Percentiles rank a stretch among this genome's conserved stretches.
These are phyloP conservation scores for Porpolomopsis calyptriformis DNA, from an alignment of 768 basidiomycete species.

Conservation along the genomic window DNA sequence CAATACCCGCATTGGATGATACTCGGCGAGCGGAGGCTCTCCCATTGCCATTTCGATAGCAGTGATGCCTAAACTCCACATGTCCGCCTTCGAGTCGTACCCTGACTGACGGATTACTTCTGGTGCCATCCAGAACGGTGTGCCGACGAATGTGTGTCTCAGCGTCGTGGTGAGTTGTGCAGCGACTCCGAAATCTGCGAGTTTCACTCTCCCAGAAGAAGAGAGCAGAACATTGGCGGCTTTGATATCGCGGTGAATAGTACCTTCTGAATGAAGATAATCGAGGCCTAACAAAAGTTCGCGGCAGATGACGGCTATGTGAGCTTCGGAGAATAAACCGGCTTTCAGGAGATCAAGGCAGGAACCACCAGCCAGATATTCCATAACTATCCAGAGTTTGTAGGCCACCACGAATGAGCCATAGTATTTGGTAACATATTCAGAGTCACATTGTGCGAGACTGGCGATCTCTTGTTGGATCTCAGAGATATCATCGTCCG, in stretches of 20 bases:
- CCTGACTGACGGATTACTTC: slow-evolving; percentile 97
- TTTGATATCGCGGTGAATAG: slow-evolving; percentile 98
- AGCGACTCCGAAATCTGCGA: slow-evolving; percentile 97
- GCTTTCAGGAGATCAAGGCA: slow-evolving; percentile 94
- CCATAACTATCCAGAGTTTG: slow-evolving; percentile 99
- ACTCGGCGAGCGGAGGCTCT: slow-evolving; percentile 91
- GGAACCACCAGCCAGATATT: slow-evolving; percentile 97
- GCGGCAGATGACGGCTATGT: slow-evolving; percentile 90
- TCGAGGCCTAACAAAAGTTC: slow-evolving; percentile 89
- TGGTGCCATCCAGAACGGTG: slow-evolving; percentile 98
- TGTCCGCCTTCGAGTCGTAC: slow-evolving; percentile 91
- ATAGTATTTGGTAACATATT: slow-evolving; percentile 93
- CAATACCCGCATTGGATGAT: slow-evolving; percentile 97
- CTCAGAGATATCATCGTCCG: slow-evolving; percentile 96
- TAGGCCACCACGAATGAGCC: slow-evolving; percentile 94
- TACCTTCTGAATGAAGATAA: slow-evolving; percentile 91
- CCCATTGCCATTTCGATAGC: slow-evolving; percentile 98
- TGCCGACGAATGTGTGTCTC: slow-evolving; percentile 95
- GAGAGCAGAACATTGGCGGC: slow-evolving; percentile 93
- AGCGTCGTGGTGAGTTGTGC: slow-evolving; percentile 92
- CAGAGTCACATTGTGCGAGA: slow-evolving; percentile 90
- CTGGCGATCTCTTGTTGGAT: slow-evolving; percentile 98
- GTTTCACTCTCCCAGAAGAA: slow-evolving; percentile 86
- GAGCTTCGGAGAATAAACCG: slow-evolving; percentile 80
- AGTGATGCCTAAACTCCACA: slow-evolving; percentile 97